These are phyloP conservation scores for Eutypa lata DNA, from an alignment of 2,329 filamentous ascomycete species.

Conservation along the genomic window DNA sequence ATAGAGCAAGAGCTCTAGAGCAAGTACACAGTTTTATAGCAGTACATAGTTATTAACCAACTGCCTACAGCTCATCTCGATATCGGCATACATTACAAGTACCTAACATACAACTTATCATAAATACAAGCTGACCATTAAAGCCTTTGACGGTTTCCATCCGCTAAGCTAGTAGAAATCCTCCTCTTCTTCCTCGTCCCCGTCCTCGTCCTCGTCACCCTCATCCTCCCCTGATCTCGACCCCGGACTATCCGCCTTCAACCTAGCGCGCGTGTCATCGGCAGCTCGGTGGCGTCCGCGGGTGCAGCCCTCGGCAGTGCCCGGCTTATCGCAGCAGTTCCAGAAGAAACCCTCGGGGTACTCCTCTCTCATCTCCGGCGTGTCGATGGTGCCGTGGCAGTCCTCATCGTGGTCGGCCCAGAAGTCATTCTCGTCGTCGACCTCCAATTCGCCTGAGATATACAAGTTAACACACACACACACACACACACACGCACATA, in stretches of 20 bases:
- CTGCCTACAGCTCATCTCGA: too few species aligned
- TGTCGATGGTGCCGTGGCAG: slow-evolving; percentile 25
- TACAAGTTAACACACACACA: too few species aligned
- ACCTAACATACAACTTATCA: too few species aligned
- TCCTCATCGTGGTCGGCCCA: slow-evolving; percentile 25
- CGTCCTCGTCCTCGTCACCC: background rate
- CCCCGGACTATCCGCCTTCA: background rate
- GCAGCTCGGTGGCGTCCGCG: slow-evolving; percentile 6
- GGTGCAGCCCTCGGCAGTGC: slow-evolving; percentile 7
- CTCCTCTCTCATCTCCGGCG: slow-evolving; percentile 15
- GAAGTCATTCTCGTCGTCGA: slow-evolving; percentile 15
- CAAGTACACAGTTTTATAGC: too few species aligned
- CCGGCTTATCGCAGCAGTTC: slow-evolving; percentile 22
- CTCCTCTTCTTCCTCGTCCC: too few species aligned
- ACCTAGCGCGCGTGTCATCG: background rate
- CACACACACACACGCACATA: too few species aligned
- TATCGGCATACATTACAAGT: too few species aligned
- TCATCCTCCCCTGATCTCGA: background rate
- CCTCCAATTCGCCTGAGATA: slow-evolving; percentile 19
- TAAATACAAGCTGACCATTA: too few species aligned
- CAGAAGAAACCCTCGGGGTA: slow-evolving; percentile 26
- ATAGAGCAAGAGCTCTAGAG: too few species aligned
- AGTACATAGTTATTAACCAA: too few species aligned
- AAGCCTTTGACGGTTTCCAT: too few species aligned
- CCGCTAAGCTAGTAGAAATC: too few species aligned